Base-by-base conservation (phyloP, 192 early-diverging fungal genomes). In the Haplosporangium gracile region DNA sequence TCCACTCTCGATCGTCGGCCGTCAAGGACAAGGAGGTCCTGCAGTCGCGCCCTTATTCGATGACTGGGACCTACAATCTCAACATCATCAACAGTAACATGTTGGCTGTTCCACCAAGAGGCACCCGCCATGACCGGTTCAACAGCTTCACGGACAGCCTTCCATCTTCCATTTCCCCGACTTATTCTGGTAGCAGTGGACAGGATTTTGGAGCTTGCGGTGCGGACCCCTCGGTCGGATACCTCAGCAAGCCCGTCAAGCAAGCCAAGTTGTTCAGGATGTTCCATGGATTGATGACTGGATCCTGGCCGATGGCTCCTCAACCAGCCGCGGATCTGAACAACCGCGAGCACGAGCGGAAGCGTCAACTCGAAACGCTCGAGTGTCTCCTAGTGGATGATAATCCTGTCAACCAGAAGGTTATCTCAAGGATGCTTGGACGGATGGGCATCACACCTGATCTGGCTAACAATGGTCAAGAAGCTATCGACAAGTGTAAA, bases 351-450 rank as follows among this genome's bases (percentile, higher is more conserved):
- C 70, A 81, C 22, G 82, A 84, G 22, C 51, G 77, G 16, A 82
- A 86, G 34, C 68, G 69, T 18, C 80, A 86, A 40, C 68, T 89
- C 9, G 70, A 82, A 43, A 76, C 75, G 3, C 55, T 89, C 24
- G 78, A 80, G 20, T 83, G 84, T 42, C 39, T 90, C 0, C 53
- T 91, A 24, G 85, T 91, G 0, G 90, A 91, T 40, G 89, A 88
- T 42, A 91, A 91, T 78, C 85, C 81, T 16, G 81, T 91, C 47
- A 89, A 89, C 72, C 89, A 87, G 77, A 83, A 88, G 49, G 89
- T 90, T 5, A 77, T 88, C 24, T 69, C 74, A 8, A 77, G 70
- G 32, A 83, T 90, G 80, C 69, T 90, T 24, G 70, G 68, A 3
- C 83, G 88, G 8, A 78, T 84, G 47, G 89, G 88, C 5, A 79